Evolutionary conservation across 2,329 filamentous ascomycete genomes (phyloP).

Genomic region (Periglandula ipomoeae): DNA sequence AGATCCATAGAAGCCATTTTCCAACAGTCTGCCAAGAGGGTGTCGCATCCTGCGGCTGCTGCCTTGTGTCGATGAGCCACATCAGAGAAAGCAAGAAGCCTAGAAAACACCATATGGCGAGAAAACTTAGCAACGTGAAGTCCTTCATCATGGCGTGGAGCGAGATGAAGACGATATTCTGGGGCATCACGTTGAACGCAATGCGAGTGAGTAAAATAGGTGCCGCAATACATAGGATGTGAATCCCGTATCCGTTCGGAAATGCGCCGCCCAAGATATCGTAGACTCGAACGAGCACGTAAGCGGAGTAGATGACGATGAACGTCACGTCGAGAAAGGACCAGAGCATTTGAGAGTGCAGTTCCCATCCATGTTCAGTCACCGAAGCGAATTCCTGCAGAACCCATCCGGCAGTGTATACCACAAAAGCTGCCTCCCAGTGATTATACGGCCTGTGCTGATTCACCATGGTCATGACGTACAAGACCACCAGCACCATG

Average conservation of each 20-base stretch:
- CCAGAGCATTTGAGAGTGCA: conserved; percentile 68
- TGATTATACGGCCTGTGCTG: conserved; percentile 39
- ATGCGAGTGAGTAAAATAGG: conserved; percentile 61
- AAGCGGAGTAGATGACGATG: conserved; percentile 50
- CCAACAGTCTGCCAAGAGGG: conserved; percentile 44
- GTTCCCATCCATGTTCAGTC: conserved; percentile 55
- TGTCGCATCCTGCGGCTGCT: conserved; percentile 16
- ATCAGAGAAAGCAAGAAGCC: conserved; percentile 62
- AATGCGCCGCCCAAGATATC: conserved; percentile 38
- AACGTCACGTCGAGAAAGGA: conserved; percentile 67
- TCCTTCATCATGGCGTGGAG: conserved; percentile 67
- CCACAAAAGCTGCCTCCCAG: conserved; percentile 50
- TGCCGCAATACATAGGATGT: conserved; percentile 57
- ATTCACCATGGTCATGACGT: conserved; percentile 54
- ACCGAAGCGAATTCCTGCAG: conserved; percentile 57
- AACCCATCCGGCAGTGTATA: conserved; percentile 60
- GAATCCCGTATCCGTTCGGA: conserved; percentile 47
- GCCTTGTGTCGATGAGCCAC: conserved; percentile 43
- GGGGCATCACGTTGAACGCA: conserved; percentile 64
- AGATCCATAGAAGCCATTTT: conserved; percentile 74
- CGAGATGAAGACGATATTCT: conserved; percentile 68
- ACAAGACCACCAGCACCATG: conserved; percentile 51
- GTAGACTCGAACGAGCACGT: conserved; percentile 50
- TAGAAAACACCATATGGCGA: conserved; percentile 60
- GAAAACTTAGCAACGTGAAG: conserved; percentile 56